Evolutionary conservation across 2,329 filamentous ascomycete genomes (phyloP).

Genomic region (Dothidotthia symphoricarpi): DNA sequence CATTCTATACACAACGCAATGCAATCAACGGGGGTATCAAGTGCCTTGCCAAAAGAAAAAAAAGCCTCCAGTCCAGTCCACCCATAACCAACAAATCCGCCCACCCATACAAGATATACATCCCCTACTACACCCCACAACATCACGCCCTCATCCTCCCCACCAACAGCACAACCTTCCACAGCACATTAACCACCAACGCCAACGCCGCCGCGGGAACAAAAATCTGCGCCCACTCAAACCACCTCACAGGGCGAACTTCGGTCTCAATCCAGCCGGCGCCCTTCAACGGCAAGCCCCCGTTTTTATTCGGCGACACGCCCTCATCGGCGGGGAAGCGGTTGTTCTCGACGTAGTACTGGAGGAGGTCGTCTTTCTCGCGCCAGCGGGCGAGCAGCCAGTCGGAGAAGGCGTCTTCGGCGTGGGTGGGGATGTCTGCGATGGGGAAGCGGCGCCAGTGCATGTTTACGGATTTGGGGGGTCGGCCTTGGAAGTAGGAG

Average conservation of each 20-base stretch:
- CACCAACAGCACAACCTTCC: slow-evolving; percentile 27
- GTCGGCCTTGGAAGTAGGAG: slow-evolving; percentile 83
- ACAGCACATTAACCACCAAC: slow-evolving; percentile 37
- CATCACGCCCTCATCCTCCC: no score
- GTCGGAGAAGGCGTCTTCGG: slow-evolving; percentile 68
- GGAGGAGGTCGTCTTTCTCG: slow-evolving; percentile 85
- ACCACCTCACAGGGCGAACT: slow-evolving; percentile 40
- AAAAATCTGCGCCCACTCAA: slow-evolving; percentile 49
- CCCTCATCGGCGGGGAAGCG: slow-evolving; percentile 70
- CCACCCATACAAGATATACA: no score
- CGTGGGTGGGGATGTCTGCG: slow-evolving; percentile 74
- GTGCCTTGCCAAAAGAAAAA: no score
- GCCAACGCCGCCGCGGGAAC: slow-evolving; percentile 39
- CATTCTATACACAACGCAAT: no score
- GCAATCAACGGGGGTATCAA: no score
- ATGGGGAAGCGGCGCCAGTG: slow-evolving; percentile 88
- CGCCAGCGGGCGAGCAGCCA: slow-evolving; percentile 86
- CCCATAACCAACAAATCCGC: no score
- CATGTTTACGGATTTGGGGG: slow-evolving; percentile 93
- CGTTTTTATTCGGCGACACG: slow-evolving; percentile 16
- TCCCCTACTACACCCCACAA: no score
- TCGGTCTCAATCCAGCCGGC: slow-evolving; percentile 50
- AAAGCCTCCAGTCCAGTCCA: no score
- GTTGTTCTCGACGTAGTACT: slow-evolving; percentile 70
- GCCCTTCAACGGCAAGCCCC: slow-evolving; percentile 27